Conservation (phyloP, 2,329 filamentous ascomycete genomes). For the Venturia effusa region DNA sequence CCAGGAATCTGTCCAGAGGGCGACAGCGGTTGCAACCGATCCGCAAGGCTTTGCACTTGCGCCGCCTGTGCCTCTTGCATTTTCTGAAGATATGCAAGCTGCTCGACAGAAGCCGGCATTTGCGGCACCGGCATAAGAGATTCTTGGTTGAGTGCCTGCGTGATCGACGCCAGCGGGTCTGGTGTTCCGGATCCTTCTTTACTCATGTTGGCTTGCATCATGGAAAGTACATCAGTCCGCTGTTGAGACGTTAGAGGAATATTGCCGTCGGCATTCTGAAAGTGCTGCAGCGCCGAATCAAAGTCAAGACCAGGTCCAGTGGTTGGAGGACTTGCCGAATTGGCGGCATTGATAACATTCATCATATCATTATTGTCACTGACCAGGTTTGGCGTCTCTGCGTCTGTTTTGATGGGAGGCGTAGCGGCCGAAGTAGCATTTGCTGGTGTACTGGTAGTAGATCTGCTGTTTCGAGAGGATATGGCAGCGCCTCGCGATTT, state of each 20-base stretch:
- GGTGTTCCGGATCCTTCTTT: not conserved
- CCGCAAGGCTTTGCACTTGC: conserved; percentile 64
- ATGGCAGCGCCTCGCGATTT: not conserved
- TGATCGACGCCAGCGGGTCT: conserved; percentile 16
- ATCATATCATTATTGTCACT: conserved; percentile 38
- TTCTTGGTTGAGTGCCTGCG: conserved; percentile 47
- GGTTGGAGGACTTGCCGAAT: conserved; percentile 23
- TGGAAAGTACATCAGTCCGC: conserved; percentile 35
- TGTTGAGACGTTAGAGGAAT: conserved; percentile 37
- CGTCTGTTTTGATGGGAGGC: conserved; percentile 30
- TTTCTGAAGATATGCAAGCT: conserved; percentile 68
- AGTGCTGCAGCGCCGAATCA: conserved; percentile 34
- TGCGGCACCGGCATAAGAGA: conserved; percentile 47
- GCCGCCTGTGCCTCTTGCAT: conserved; percentile 70
- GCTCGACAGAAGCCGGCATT: conserved; percentile 48
- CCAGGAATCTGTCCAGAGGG: conserved; percentile 71
- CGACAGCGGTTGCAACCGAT: conserved; percentile 66
- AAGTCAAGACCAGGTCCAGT: conserved; percentile 33
- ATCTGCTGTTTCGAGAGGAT: conserved; percentile 5
- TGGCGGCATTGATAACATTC: conserved; percentile 38
- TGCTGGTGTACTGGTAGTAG: not conserved
- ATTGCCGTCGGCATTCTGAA: conserved; percentile 34
- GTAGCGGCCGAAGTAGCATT: conserved; percentile 13
- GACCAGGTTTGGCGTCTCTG: conserved; percentile 25
- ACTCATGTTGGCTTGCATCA: conserved; percentile 24